A percentile compares a stretch with the other conserved stretches of the same genome.
Evolutionary conservation across 2,329 filamentous ascomycete species (phyloP).

Genomic region (Arthrinium puccinioides): DNA sequence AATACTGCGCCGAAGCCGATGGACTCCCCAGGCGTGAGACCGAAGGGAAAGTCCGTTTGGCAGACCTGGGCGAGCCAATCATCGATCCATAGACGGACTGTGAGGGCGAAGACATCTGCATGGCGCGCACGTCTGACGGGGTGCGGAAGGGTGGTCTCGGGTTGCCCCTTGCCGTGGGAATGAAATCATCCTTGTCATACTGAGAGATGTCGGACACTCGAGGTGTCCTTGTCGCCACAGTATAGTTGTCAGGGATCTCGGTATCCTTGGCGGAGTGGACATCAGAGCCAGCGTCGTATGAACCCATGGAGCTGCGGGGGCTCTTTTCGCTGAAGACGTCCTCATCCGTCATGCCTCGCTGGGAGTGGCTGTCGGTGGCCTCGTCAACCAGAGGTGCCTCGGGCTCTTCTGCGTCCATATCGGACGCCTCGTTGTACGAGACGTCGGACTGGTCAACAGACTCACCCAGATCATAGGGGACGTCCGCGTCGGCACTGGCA

Average conservation of each 20-base stretch:
- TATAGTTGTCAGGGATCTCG: conserved; percentile 22
- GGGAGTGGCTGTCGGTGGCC: conserved; percentile 39
- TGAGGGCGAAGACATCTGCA: conserved; percentile 65
- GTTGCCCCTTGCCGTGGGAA: conserved; percentile 49
- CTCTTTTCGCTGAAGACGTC: conserved; percentile 54
- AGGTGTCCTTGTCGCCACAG: conserved; percentile 28
- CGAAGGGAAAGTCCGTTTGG: conserved; percentile 41
- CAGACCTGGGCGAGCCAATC: conserved; percentile 45
- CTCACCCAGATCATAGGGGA: conserved; percentile 15
- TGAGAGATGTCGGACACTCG: conserved; percentile 46
- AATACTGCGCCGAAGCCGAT: conserved; percentile 41
- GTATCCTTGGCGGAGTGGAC: conserved; percentile 17
- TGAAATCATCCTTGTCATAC: conserved; percentile 37
- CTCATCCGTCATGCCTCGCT: conserved; percentile 41
- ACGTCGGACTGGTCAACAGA: conserved; percentile 17
- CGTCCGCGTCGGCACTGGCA: conserved; percentile 18
- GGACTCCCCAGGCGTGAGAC: conserved; percentile 53
- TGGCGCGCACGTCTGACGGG: conserved; percentile 59
- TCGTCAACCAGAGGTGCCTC: conserved; percentile 19
- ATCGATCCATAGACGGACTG: conserved; percentile 35
- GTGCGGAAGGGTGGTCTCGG: conserved; percentile 61
- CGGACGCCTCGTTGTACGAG: conserved; percentile 18
- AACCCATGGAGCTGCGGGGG: conserved; percentile 49
- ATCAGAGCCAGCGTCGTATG: conserved; percentile 31
- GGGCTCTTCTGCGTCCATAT: conserved; percentile 7